Conservation (phyloP, 225 moss, liverwort and hornwort genomes). For the Neckera pumila region DNA sequence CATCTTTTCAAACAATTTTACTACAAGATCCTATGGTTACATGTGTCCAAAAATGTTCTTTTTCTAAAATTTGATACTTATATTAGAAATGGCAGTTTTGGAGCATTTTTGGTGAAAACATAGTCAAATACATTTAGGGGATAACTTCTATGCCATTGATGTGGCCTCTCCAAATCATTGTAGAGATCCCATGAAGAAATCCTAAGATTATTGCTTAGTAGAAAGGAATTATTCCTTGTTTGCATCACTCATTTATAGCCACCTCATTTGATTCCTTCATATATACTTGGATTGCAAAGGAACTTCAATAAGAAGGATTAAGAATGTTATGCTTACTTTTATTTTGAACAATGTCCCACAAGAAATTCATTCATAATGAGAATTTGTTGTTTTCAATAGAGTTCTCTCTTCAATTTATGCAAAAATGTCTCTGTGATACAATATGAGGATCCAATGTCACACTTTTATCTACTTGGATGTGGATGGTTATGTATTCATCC, state of each 20-base stretch:
- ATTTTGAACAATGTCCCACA: neutral
- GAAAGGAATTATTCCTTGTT: neutral
- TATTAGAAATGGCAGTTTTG: too few species aligned
- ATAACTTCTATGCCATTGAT: too few species aligned
- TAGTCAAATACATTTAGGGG: too few species aligned
- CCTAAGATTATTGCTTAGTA: neutral
- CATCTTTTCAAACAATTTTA: too few species aligned
- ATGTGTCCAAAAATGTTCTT: too few species aligned
- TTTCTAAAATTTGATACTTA: too few species aligned
- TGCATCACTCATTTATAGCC: neutral
- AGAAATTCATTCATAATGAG: neutral
- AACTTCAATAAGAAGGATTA: neutral
- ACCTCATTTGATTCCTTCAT: rapidly evolving
- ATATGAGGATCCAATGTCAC: neutral
- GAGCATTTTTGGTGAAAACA: too few species aligned
- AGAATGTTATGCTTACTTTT: neutral
- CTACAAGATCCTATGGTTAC: too few species aligned
- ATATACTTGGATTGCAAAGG: rapidly evolving
- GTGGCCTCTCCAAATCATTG: neutral
- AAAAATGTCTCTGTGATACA: neutral
- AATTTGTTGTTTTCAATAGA: neutral
- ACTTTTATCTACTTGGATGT: neutral
- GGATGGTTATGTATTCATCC: neutral
- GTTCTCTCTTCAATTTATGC: neutral
- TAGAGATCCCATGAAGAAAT: neutral